phyloP scores from a whole-genome alignment of 73 alveolate genomes.

The Breviolum minutum region DNA sequence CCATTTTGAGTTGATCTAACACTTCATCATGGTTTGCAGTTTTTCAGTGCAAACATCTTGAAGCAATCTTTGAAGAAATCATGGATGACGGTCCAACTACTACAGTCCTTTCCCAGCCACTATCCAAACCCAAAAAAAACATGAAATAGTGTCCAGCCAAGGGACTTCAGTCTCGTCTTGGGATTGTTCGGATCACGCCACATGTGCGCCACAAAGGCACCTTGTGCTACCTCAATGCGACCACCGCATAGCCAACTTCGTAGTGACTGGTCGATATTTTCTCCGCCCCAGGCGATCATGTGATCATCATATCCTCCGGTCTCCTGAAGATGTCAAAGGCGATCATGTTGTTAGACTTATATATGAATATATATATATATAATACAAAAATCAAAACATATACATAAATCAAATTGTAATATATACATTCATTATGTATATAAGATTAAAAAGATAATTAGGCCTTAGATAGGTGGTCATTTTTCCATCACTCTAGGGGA shows the following conservation, averaged over 20 bases:
- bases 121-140: not conserved
- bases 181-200: conserved; percentile 95
- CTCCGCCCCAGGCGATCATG: conserved; percentile 95
- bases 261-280: conserved; percentile 89
- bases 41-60: too few relatives aligned
- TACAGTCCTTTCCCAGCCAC: not conserved
- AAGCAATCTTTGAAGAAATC: too few relatives aligned
- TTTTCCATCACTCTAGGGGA: not conserved
- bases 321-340: not conserved
- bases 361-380: too few relatives aligned
- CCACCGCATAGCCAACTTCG: conserved; percentile 94
- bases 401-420: too few relatives aligned
- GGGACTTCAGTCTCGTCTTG: conserved; percentile 75
- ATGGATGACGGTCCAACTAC: not conserved
- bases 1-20: too few relatives aligned
- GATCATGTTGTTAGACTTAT: too few relatives aligned
- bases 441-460: too few relatives aligned
- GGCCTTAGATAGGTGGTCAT: too few relatives aligned
- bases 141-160: not conserved
- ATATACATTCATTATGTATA: too few relatives aligned
- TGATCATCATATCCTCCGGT: conserved; percentile 44
- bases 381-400: too few relatives aligned
- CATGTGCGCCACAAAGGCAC: conserved; percentile 94
- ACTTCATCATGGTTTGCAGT: too few relatives aligned
- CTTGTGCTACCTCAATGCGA: conserved; percentile 82